A percentile compares a stretch with the other conserved stretches of the same genome.
Conservation (phyloP, 495 filamentous ascomycete genomes). For the Sabuloglossum arenarium region DNA sequence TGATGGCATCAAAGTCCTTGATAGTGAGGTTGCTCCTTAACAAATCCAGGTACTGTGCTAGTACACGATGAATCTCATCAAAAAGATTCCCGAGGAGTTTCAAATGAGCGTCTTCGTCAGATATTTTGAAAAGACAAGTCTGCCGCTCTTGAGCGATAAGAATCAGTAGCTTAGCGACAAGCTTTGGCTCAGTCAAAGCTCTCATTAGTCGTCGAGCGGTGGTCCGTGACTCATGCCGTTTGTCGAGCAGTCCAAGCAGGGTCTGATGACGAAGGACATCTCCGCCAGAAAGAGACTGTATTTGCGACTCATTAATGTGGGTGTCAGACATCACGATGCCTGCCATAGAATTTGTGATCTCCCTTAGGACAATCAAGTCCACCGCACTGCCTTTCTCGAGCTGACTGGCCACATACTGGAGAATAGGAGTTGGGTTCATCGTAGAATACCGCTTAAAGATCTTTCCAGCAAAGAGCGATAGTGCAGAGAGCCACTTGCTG, state of each 20-base stretch:
- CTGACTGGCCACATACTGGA: conserved; percentile 76
- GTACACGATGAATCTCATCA: conserved; percentile 69
- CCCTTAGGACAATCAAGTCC: conserved; percentile 72
- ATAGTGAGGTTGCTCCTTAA: conserved; percentile 56
- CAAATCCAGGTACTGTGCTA: conserved; percentile 76
- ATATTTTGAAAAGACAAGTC: conserved; percentile 50
- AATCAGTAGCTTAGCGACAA: conserved; percentile 62
- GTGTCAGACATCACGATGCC: conserved; percentile 60
- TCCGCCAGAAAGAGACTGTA: conserved; percentile 72
- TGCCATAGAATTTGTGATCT: conserved; percentile 76
- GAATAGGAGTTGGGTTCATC: conserved; percentile 66
- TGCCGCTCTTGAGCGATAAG: conserved; percentile 78
- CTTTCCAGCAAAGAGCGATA: conserved; percentile 69
- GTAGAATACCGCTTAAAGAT: conserved; percentile 63
- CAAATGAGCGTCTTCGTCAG: conserved; percentile 42
- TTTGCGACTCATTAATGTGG: conserved; percentile 69
- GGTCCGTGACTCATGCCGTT: conserved; percentile 43
- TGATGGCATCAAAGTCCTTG: conserved; percentile 57
- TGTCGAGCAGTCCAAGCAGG: conserved; percentile 54
- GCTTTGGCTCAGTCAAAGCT: conserved; percentile 44
- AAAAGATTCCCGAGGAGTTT: conserved; percentile 72
- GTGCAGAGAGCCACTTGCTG: conserved; percentile 69
- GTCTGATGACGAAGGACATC: conserved; percentile 58
- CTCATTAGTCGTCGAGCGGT: conserved; percentile 60
- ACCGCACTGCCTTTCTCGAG: conserved; percentile 60